A percentile compares a stretch with the other conserved stretches of the same genome.
These are phyloP conservation scores for Luffa aegyptiaca DNA, from an alignment of 306 rosid genomes.

Conservation along the genomic window DNA sequence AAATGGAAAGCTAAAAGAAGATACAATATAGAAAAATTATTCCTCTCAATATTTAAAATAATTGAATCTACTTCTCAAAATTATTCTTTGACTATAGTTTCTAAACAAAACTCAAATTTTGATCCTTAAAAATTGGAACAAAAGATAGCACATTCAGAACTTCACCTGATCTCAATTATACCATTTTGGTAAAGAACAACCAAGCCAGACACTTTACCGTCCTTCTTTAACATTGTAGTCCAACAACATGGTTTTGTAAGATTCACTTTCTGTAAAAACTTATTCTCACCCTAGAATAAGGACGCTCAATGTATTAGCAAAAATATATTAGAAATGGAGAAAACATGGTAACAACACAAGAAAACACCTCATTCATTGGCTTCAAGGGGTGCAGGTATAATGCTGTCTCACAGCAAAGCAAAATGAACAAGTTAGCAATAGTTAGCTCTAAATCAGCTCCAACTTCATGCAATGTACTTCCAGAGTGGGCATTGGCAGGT, in stretches of 20 bases:
- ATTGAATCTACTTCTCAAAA: background rate
- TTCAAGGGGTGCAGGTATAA: constrained; percentile 42
- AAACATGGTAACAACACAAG: constrained; percentile 11
- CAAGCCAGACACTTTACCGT: constrained; percentile 45
- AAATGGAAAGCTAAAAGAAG: background rate
- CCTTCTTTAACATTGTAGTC: constrained; percentile 57
- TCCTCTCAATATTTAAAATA: background rate
- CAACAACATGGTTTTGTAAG: constrained; percentile 63
- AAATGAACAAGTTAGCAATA: constrained; percentile 30
- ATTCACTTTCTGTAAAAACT: constrained; percentile 40
- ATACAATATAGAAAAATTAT: background rate
- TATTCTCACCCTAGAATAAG: constrained; percentile 42
- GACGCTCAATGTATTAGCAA: constrained; percentile 19
- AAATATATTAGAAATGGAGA: constrained; percentile 11
- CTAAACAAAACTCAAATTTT: background rate
- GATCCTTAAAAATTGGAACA: constrained; percentile 9
- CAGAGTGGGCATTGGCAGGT: constrained; percentile 28
- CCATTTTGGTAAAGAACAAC: constrained; percentile 62
- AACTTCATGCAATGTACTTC: constrained; percentile 31
- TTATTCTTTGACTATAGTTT: background rate
- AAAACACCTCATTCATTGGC: constrained; percentile 52
- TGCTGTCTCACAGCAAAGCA: constrained; percentile 61
- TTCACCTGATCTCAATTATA: constrained; percentile 75
- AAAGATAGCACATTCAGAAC: constrained; percentile 12
- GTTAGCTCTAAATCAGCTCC: constrained; percentile 25